Conservation (phyloP, 441 rosid genomes). For the Macaranga tanarius region DNA sequence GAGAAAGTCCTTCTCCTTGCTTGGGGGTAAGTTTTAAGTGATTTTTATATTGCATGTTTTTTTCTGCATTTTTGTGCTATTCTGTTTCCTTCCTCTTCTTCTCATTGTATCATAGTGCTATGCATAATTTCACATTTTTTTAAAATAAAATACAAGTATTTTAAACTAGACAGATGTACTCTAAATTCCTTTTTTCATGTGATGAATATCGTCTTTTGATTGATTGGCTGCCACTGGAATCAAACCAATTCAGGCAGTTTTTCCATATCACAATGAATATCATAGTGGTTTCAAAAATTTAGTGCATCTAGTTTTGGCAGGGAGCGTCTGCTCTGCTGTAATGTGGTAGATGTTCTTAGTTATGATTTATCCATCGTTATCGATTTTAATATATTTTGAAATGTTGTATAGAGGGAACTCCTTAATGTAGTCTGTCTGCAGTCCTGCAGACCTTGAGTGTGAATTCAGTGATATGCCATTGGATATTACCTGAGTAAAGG, state of each 20-base stretch:
- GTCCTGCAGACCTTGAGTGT: background rate
- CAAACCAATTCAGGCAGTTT: conserved; percentile 2
- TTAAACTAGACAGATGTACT: background rate
- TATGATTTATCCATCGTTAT: background rate
- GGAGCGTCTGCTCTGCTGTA: background rate
- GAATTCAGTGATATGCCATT: background rate
- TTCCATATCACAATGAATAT: no score
- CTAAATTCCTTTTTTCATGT: background rate
- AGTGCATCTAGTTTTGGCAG: background rate
- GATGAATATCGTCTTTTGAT: background rate
- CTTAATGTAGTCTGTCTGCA: background rate
- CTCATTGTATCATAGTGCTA: background rate
- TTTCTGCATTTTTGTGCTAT: background rate
- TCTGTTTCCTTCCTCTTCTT: background rate
- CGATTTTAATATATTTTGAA: background rate
- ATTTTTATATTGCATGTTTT: conserved; percentile 4
- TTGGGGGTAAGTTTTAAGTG: conserved; percentile 72
- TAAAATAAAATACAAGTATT: no score
- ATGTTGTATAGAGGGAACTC: background rate
- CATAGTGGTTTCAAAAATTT: background rate
- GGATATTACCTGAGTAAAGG: background rate
- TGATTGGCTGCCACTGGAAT: background rate
- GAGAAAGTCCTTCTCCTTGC: conserved; percentile 95
- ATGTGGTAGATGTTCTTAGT: background rate
- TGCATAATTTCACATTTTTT: background rate